A percentile compares a stretch with the other conserved stretches of the same genome.
These are phyloP conservation scores for Whalleya microplaca DNA, from an alignment of 2,329 filamentous ascomycete genomes.

Conservation along the genomic window DNA sequence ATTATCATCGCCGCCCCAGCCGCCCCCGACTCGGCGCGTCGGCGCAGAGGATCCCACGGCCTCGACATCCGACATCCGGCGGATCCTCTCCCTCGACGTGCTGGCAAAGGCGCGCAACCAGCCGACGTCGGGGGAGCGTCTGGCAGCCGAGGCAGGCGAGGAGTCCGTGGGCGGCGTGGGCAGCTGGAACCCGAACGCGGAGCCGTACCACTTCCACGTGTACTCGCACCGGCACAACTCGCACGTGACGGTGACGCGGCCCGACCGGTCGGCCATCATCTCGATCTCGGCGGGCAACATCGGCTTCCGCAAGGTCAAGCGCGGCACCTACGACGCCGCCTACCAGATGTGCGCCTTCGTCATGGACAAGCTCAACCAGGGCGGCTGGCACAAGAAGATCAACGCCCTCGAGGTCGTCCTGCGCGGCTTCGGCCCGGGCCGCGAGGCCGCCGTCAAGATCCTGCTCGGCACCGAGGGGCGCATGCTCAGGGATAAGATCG, in stretches of 20 bases:
- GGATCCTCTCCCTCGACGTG: constrained; percentile 24
- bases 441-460: constrained; percentile 89
- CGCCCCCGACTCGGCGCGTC: constrained; percentile 6
- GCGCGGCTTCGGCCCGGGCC: constrained; percentile 82
- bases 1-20: neutral
- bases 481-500: constrained; percentile 73
- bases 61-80: constrained; percentile 12
- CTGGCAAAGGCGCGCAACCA: constrained; percentile 27
- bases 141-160: constrained; percentile 28
- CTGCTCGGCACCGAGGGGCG: constrained; percentile 85
- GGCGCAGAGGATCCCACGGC: too few relatives aligned
- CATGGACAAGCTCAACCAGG: constrained; percentile 82
- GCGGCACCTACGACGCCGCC: constrained; percentile 85
- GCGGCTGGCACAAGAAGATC: constrained; percentile 76
- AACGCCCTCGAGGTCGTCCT: constrained; percentile 77
- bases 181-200: constrained; percentile 42
- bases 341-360: constrained; percentile 88
- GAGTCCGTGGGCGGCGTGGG: constrained; percentile 32
- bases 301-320: constrained; percentile 82
- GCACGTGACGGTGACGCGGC: constrained; percentile 86
- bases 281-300: constrained; percentile 84
- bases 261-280: constrained; percentile 77
- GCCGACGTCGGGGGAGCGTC: constrained; percentile 21
- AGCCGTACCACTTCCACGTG: constrained; percentile 86
- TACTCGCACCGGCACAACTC: constrained; percentile 92